phyloP scores from a whole-genome alignment of 345 rosid species.

The Salix brachista region DNA sequence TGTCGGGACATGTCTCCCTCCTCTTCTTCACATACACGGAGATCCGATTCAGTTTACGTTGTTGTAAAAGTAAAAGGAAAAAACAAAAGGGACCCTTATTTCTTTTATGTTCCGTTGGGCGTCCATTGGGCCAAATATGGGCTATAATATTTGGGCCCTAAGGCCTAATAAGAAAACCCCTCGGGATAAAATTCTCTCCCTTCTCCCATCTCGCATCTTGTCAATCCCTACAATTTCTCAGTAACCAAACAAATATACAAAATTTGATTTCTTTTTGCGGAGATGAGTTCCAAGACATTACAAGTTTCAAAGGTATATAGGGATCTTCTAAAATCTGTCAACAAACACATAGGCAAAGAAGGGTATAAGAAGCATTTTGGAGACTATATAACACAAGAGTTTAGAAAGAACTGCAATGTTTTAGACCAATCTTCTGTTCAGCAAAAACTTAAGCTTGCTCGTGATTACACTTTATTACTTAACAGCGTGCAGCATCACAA shows the following conservation, averaged over 20 bases:
- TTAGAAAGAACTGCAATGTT: constrained; percentile 39
- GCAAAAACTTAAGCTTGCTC: constrained; percentile 64
- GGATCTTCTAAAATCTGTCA: constrained; percentile 62
- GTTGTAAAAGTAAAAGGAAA: not conserved
- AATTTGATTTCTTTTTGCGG: not conserved
- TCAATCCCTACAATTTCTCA: not conserved
- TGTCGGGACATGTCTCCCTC: constrained; percentile 41
- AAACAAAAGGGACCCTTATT: no score
- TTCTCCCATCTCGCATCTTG: not conserved
- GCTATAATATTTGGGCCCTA: not conserved
- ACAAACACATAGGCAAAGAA: constrained; percentile 70
- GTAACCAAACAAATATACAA: not conserved
- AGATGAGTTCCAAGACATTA: constrained; percentile 47
- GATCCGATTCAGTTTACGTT: not conserved
- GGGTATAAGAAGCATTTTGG: constrained; percentile 61
- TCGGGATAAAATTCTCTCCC: not conserved
- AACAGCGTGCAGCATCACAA: constrained; percentile 80
- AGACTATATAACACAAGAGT: constrained; percentile 55
- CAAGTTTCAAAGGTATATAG: constrained; percentile 56
- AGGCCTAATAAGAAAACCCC: not conserved
- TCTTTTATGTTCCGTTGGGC: not conserved
- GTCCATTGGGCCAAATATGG: not conserved
- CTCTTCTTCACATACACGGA: constrained; percentile 1
- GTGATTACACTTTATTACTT: constrained; percentile 57
- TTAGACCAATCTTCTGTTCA: constrained; percentile 28